Conservation (phyloP, 1,284 basidiomycete species). For the Ceratobasidium sp. region DNA sequence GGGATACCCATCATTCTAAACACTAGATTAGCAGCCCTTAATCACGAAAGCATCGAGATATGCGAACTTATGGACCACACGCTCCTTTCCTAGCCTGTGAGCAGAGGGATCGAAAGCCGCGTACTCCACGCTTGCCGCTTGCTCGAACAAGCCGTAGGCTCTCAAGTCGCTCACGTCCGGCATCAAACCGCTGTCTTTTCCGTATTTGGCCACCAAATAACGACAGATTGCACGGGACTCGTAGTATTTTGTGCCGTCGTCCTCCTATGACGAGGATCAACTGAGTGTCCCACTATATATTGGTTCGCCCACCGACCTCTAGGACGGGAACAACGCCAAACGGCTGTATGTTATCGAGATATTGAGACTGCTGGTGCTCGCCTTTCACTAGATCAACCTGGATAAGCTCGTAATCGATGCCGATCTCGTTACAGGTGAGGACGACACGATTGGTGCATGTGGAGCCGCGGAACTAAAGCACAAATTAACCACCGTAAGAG, state of each 20-base stretch:
- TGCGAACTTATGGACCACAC: slow-evolving; percentile 18
- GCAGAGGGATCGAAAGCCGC: slow-evolving; percentile 54
- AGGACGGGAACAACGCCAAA: slow-evolving; percentile 42
- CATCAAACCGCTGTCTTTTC: slow-evolving; percentile 55
- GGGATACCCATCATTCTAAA: slow-evolving; percentile 51
- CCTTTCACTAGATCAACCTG: slow-evolving; percentile 35
- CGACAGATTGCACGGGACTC: slow-evolving; percentile 69
- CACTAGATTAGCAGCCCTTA: background rate
- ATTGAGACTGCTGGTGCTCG: slow-evolving; percentile 15
- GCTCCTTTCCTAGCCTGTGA: slow-evolving; percentile 17
- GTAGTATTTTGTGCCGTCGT: slow-evolving; percentile 46
- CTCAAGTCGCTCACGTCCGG: slow-evolving; percentile 54
- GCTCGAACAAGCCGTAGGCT: slow-evolving; percentile 56
- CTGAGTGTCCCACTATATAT: too few relatives aligned
- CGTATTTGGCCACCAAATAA: slow-evolving; percentile 65
- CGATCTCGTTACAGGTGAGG: slow-evolving; percentile 40
- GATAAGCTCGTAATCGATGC: slow-evolving; percentile 32
- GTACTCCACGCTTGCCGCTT: slow-evolving; percentile 56
- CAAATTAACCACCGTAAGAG: background rate
- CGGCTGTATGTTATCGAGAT: slow-evolving; percentile 27
- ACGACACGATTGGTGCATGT: slow-evolving; percentile 45
- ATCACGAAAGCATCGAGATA: too few relatives aligned
- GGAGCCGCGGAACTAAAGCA: background rate
- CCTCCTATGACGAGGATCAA: slow-evolving; percentile 5
- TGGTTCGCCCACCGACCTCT: background rate